Conservation (phyloP, 2,329 filamentous ascomycete species). For the Trichoderma sp. region DNA sequence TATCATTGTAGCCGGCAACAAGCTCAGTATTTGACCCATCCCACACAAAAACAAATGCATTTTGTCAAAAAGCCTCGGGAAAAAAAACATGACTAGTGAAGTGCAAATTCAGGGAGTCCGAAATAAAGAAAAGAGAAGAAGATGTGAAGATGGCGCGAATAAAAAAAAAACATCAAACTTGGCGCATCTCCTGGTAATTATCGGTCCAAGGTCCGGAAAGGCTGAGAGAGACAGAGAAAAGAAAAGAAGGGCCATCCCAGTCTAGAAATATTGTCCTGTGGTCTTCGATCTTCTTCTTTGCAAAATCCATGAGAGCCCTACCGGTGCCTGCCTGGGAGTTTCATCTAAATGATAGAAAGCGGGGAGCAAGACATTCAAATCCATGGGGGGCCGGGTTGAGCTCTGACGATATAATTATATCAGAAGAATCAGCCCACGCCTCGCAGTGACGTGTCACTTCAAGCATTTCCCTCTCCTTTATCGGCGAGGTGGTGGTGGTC, state of each 20-base stretch:
- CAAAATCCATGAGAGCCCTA: slow-evolving; percentile 19
- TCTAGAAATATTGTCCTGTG: background rate
- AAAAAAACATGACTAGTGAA: slow-evolving; percentile 17
- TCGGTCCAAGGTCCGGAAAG: slow-evolving; percentile 17
- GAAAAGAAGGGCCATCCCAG: slow-evolving; percentile 13
- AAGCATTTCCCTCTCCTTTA: slow-evolving; percentile 26
- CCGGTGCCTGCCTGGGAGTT: slow-evolving; percentile 21
- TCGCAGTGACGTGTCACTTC: slow-evolving; percentile 18
- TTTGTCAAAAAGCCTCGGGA: slow-evolving; percentile 11
- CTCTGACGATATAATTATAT: slow-evolving; percentile 29
- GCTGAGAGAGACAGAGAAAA: background rate
- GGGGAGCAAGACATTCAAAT: slow-evolving; percentile 25
- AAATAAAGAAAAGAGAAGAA: background rate
- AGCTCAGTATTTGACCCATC: slow-evolving; percentile 26
- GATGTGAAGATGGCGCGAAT: background rate
- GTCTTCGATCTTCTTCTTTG: background rate
- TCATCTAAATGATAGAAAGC: slow-evolving; percentile 6
- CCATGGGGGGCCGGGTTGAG: slow-evolving; percentile 29
- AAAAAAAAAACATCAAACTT: slow-evolving; percentile 14
- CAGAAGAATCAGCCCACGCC: slow-evolving; percentile 33
- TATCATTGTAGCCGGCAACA: slow-evolving; percentile 29
- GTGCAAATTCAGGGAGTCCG: background rate
- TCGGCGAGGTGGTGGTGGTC: slow-evolving; percentile 38
- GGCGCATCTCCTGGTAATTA: slow-evolving; percentile 10
- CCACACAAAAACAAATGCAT: slow-evolving; percentile 22